phyloP scores from a whole-genome alignment of 2,329 filamentous ascomycete genomes.

The Epichloe scottii region DNA sequence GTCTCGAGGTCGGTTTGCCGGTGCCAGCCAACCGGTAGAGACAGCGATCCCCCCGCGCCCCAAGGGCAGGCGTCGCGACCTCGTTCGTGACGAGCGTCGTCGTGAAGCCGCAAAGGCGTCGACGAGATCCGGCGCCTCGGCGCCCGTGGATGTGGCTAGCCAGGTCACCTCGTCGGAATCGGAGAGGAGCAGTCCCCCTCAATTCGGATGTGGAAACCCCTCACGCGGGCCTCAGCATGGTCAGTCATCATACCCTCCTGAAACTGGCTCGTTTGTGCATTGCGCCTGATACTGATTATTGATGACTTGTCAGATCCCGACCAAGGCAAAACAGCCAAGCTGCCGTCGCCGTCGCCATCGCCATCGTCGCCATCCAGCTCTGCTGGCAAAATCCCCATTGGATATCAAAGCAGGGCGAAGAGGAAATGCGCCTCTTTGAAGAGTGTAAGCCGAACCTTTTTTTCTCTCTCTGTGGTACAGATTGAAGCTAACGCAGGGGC shows the following conservation, averaged over 20 bases:
- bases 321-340: background rate
- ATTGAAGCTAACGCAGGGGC: background rate
- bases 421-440: background rate
- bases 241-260: background rate
- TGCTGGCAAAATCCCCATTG: background rate
- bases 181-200: background rate
- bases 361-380: background rate
- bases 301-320: background rate
- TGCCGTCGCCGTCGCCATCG: no score
- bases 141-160: background rate
- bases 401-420: background rate
- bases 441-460: background rate
- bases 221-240: background rate
- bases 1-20: slow-evolving; percentile 2
- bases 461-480: background rate
- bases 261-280: no score
- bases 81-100: slow-evolving; percentile 2
- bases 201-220: background rate
- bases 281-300: background rate
- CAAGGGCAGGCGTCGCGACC: slow-evolving; percentile 3
- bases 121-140: background rate
- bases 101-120: background rate
- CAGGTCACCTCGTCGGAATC: background rate
- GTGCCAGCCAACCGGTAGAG: slow-evolving; percentile 1
- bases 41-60: background rate